Conservation (phyloP, 805 yeast genomes). For the Candida nemodendra region DNA sequence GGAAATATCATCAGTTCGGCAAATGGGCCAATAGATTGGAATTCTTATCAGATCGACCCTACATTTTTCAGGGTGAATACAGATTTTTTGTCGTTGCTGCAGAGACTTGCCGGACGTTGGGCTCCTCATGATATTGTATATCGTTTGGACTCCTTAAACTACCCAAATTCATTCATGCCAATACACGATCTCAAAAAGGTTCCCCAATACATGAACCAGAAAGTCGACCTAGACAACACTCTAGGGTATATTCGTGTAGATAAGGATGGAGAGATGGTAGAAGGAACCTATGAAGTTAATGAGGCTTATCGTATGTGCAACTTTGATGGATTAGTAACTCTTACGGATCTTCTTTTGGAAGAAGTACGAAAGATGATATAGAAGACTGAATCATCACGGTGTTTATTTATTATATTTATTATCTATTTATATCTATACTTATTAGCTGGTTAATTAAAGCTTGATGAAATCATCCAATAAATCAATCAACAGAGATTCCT, state of each 20-base stretch:
- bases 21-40: background rate
- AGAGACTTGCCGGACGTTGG: slow-evolving; percentile 20
- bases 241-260: slow-evolving; percentile 68
- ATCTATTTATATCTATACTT: slow-evolving; percentile 6
- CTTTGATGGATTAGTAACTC: slow-evolving; percentile 47
- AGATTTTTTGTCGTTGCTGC: slow-evolving; percentile 25
- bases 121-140: slow-evolving; percentile 49
- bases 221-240: slow-evolving; percentile 67
- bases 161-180: slow-evolving; percentile 58
- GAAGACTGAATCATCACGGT: background rate
- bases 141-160: slow-evolving; percentile 53
- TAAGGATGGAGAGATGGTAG: slow-evolving; percentile 50
- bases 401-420: slow-evolving; percentile 3
- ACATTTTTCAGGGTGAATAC: slow-evolving; percentile 28
- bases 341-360: slow-evolving; percentile 51
- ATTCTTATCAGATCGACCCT: slow-evolving; percentile 15
- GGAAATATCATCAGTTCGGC: slow-evolving; percentile 18
- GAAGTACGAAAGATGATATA: slow-evolving; percentile 29
- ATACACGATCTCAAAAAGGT: slow-evolving; percentile 67
- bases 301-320: slow-evolving; percentile 54
- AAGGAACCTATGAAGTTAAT: slow-evolving; percentile 56
- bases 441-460: slow-evolving; percentile 15
- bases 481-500: slow-evolving; percentile 40
- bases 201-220: slow-evolving; percentile 54
- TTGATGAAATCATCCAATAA: slow-evolving; percentile 46